Conservation (phyloP, 768 basidiomycete genomes). For the Boletus tomentosulus region DNA sequence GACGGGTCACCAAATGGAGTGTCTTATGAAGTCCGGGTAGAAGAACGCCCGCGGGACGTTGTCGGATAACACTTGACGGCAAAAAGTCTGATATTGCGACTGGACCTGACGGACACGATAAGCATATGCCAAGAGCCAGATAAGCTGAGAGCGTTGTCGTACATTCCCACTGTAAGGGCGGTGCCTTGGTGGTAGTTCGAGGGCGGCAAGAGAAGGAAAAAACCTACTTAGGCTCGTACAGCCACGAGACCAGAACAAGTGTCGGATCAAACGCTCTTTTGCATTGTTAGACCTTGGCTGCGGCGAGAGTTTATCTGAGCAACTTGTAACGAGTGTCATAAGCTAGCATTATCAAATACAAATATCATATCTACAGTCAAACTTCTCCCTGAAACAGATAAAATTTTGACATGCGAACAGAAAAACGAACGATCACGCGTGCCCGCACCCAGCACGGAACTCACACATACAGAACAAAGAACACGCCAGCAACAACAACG, state of each 20-base stretch:
- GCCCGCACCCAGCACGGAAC: not conserved
- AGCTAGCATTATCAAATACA: not conserved
- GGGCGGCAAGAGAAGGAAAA: no score
- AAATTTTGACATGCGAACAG: not conserved
- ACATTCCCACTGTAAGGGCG: not conserved
- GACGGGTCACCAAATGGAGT: not conserved
- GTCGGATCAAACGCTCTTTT: no score
- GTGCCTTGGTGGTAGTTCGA: not conserved
- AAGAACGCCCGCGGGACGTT: not conserved
- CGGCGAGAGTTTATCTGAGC: no score
- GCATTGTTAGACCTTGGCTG: no score
- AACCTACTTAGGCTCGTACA: no score
- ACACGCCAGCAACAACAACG: not conserved
- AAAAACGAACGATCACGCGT: not conserved
- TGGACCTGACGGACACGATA: not conserved
- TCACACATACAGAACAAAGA: not conserved
- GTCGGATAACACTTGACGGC: not conserved
- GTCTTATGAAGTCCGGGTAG: not conserved
- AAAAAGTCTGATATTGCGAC: not conserved
- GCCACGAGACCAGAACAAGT: no score
- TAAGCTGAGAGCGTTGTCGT: not conserved
- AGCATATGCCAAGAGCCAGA: not conserved
- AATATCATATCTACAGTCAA: not conserved
- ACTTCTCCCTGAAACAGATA: no score
- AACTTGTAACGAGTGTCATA: not conserved